Evolutionary conservation across 768 basidiomycete genomes (phyloP).

Genomic region (Pleurotus tuber-regium): DNA sequence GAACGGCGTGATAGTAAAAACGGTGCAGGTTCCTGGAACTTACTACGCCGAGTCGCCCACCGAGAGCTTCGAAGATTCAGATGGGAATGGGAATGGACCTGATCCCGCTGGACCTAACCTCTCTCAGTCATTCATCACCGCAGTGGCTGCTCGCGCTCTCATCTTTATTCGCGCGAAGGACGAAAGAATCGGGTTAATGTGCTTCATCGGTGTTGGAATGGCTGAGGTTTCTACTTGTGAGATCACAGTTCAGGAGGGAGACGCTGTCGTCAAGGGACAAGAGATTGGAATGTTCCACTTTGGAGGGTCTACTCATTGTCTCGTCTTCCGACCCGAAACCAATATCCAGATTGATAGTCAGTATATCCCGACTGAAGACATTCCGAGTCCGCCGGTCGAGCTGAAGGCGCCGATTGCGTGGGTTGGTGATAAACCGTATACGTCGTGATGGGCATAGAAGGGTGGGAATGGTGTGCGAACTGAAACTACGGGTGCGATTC

Average conservation of each 20-base stretch:
- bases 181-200: slow-evolving; percentile 52
- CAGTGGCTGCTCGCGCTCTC: slow-evolving; percentile 46
- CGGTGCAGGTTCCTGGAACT: slow-evolving; percentile 44
- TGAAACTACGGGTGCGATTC: too few relatives aligned
- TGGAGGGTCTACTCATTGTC: slow-evolving; percentile 51
- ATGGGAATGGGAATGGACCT: slow-evolving; percentile 6
- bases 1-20: slow-evolving; percentile 38
- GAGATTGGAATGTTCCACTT: slow-evolving; percentile 64
- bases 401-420: too few relatives aligned
- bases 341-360: slow-evolving; percentile 3
- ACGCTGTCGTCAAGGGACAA: slow-evolving; percentile 49
- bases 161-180: slow-evolving; percentile 57
- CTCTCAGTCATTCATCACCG: slow-evolving; percentile 39
- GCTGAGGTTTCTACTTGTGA: slow-evolving; percentile 62
- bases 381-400: too few relatives aligned
- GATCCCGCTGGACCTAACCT: slow-evolving; percentile 15
- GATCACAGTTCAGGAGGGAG: slow-evolving; percentile 41
- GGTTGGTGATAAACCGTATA: too few relatives aligned
- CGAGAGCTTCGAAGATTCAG: too few relatives aligned
- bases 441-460: too few relatives aligned
- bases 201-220: slow-evolving; percentile 59
- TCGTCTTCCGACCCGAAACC: slow-evolving; percentile 38
- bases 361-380: neutral
- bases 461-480: too few relatives aligned
- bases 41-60: slow-evolving; percentile 42